Conservation (phyloP, 2,329 filamentous ascomycete genomes). For the Talaromyces albobiverticillius region DNA sequence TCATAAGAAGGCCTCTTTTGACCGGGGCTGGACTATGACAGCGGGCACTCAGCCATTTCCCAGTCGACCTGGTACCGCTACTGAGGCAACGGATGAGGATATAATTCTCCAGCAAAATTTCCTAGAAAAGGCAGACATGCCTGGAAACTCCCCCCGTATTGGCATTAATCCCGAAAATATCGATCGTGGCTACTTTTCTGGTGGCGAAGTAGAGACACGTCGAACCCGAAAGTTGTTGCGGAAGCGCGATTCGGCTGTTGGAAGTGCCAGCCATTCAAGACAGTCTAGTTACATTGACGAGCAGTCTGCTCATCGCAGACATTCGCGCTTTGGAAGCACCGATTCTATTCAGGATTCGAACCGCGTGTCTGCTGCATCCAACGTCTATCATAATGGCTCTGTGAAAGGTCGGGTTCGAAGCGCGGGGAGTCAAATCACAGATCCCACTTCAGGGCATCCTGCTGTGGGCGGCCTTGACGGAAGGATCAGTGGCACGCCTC, state of each 20-base stretch:
- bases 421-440: constrained; percentile 56
- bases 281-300: constrained; percentile 77
- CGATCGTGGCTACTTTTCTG: constrained; percentile 91
- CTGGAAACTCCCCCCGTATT: constrained; percentile 14
- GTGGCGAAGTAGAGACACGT: constrained; percentile 74
- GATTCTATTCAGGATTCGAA: constrained; percentile 66
- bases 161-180: constrained; percentile 53
- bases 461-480: constrained; percentile 53
- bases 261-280: constrained; percentile 56
- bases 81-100: constrained; percentile 25
- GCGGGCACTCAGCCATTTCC: constrained; percentile 31
- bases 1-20: constrained; percentile 58
- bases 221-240: constrained; percentile 72
- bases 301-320: constrained; percentile 65
- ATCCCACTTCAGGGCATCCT: constrained; percentile 17
- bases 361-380: constrained; percentile 55
- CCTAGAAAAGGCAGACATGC: constrained; percentile 13
- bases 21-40: constrained; percentile 58
- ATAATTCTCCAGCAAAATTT: constrained; percentile 19
- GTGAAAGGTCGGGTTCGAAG: constrained; percentile 55
- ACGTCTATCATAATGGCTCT: constrained; percentile 65
- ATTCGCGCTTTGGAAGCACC: constrained; percentile 75
- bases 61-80: constrained; percentile 32
- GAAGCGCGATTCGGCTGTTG: constrained; percentile 57
- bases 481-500: constrained; percentile 36